These are phyloP conservation scores for Phytophthora idaei DNA, from an alignment of 352 stramenopile species.

Conservation along the genomic window DNA sequence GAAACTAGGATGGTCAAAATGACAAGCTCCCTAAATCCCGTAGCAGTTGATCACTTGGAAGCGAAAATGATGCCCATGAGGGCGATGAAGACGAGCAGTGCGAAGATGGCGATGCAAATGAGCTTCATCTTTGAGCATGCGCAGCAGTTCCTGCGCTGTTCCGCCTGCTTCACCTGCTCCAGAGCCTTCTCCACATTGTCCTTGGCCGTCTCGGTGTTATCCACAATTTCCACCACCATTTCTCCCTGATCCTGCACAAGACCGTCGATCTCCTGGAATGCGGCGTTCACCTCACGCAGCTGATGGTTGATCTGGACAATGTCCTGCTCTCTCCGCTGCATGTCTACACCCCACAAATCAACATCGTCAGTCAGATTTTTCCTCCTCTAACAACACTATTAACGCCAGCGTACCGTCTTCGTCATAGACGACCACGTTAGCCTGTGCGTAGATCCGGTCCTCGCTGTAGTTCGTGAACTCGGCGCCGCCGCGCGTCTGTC, in stretches of 20 bases:
- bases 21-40: constrained; percentile 5
- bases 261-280: constrained; percentile 85
- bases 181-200: constrained; percentile 77
- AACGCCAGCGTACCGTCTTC: constrained; percentile 67
- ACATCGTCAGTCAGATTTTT: constrained; percentile 6
- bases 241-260: constrained; percentile 87
- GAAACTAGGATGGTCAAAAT: constrained; percentile 5
- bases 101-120: constrained; percentile 66
- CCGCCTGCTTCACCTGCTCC: constrained; percentile 73
- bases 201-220: constrained; percentile 80
- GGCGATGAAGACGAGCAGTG: constrained; percentile 60
- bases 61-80: constrained; percentile 55
- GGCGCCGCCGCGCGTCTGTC: constrained; percentile 27
- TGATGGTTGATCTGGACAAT: constrained; percentile 91
- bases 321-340: constrained; percentile 82
- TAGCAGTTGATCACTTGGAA: constrained; percentile 32
- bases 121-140: constrained; percentile 71
- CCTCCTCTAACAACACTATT: background rate
- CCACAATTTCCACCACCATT: constrained; percentile 78
- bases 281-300: constrained; percentile 83
- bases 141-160: constrained; percentile 74
- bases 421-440: constrained; percentile 84
- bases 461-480: constrained; percentile 86
- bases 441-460: constrained; percentile 89
- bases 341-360: constrained; percentile 44